Evolutionary conservation across 352 stramenopile genomes (phyloP).

Genomic region (Thraustochytrium striatum): DNA sequence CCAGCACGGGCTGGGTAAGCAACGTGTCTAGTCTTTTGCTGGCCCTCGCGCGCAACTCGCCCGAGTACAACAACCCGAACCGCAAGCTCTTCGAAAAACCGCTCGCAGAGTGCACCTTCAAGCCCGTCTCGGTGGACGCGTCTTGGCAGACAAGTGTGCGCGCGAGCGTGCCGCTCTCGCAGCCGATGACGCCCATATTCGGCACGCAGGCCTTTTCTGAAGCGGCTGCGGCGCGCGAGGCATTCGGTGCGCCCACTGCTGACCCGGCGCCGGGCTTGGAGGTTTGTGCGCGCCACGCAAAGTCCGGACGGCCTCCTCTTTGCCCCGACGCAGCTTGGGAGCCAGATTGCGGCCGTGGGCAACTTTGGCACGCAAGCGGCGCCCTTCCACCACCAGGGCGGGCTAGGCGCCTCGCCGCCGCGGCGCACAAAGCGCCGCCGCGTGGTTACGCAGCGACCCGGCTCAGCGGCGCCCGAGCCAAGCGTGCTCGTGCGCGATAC

Average conservation of each 20-base stretch:
- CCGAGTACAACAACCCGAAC: not conserved
- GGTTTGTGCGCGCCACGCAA: constrained; percentile 32
- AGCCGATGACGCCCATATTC: constrained; percentile 19
- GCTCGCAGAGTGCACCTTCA: not conserved
- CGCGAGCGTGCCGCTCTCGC: not conserved
- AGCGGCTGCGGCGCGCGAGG: no score
- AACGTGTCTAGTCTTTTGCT: constrained; percentile 24
- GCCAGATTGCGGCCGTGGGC: constrained; percentile 12
- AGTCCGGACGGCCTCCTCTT: constrained; percentile 12
- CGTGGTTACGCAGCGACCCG: no score
- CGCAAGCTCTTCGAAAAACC: not conserved
- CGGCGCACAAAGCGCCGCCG: not conserved
- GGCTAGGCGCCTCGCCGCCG: not conserved
- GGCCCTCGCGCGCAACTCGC: constrained; percentile 4
- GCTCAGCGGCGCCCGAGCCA: no score
- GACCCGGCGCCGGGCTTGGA: no score
- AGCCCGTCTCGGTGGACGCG: constrained; percentile 3
- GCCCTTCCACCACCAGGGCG: not conserved
- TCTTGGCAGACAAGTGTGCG: not conserved
- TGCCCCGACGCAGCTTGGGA: not conserved
- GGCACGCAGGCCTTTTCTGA: no score
- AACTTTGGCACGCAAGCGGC: constrained; percentile 35
- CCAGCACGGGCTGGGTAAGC: constrained; percentile 10
- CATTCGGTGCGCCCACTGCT: no score
- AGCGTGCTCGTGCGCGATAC: no score